Conservation (phyloP, 495 filamentous ascomycete species). For the Aspergillus cristatus region DNA sequence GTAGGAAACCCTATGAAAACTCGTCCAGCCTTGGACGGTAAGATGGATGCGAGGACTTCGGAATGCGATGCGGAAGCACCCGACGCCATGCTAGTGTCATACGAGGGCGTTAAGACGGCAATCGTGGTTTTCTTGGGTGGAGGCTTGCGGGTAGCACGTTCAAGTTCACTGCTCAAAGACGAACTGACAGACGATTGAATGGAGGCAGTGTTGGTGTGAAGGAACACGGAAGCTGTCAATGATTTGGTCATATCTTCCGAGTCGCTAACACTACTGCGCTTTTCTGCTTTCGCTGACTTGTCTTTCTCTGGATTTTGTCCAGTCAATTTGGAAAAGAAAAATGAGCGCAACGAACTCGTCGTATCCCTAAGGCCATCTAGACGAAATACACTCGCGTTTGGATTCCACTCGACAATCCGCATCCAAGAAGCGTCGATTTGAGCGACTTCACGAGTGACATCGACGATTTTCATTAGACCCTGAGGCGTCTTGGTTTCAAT, state of each 20-base stretch:
- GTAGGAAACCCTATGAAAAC: constrained; percentile 98
- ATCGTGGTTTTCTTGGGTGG: constrained; percentile 80
- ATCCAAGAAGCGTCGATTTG: constrained; percentile 92
- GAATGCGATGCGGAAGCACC: constrained; percentile 49
- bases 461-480: constrained; percentile 69
- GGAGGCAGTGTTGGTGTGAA: constrained; percentile 75
- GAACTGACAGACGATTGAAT: constrained; percentile 61
- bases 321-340: constrained; percentile 68
- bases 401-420: constrained; percentile 77
- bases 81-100: constrained; percentile 67
- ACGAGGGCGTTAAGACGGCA: constrained; percentile 80
- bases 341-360: constrained; percentile 57
- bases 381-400: constrained; percentile 36
- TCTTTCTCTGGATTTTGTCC: constrained; percentile 32
- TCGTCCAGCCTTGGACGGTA: constrained; percentile 77
- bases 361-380: constrained; percentile 33
- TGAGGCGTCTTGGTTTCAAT: constrained; percentile 75
- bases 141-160: constrained; percentile 92
- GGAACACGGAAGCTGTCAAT: constrained; percentile 68
- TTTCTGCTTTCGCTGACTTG: constrained; percentile 19
- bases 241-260: constrained; percentile 54
- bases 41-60: constrained; percentile 81
- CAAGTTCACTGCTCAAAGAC: constrained; percentile 73
- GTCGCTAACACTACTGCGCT: constrained; percentile 22
- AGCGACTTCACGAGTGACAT: constrained; percentile 66